Conservation (phyloP, 495 filamentous ascomycete genomes). For the Penicillium diatomitis region DNA sequence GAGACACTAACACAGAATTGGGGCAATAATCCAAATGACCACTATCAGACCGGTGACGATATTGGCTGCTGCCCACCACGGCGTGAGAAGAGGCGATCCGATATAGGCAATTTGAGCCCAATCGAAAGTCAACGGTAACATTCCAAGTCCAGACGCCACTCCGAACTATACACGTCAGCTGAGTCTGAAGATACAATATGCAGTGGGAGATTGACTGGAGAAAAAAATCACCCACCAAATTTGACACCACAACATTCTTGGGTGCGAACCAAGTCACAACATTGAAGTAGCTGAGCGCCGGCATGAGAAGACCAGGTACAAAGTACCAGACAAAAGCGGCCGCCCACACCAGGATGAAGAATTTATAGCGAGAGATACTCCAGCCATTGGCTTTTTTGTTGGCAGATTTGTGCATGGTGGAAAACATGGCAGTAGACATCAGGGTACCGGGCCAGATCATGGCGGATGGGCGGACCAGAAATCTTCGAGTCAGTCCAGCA, state of each 20-base stretch:
- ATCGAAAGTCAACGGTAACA: slow-evolving; percentile 82
- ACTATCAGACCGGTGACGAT: slow-evolving; percentile 71
- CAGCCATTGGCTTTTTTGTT: slow-evolving; percentile 77
- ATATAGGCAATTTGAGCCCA: slow-evolving; percentile 90
- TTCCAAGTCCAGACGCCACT: slow-evolving; percentile 70
- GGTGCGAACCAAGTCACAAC: slow-evolving; percentile 80
- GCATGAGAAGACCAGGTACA: slow-evolving; percentile 71
- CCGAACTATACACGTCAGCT: slow-evolving; percentile 45
- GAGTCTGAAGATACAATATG: neutral
- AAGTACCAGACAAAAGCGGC: slow-evolving; percentile 66
- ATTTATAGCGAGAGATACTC: slow-evolving; percentile 69
- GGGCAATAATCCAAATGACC: slow-evolving; percentile 76
- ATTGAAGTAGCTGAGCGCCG: slow-evolving; percentile 83
- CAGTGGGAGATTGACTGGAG: neutral
- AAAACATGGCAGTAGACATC: slow-evolving; percentile 81
- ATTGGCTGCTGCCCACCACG: slow-evolving; percentile 85
- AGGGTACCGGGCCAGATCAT: slow-evolving; percentile 78
- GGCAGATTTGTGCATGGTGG: slow-evolving; percentile 71
- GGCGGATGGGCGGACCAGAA: slow-evolving; percentile 48
- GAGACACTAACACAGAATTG: slow-evolving; percentile 43
- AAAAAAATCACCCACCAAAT: slow-evolving; percentile 7
- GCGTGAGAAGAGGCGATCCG: slow-evolving; percentile 71
- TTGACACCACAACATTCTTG: slow-evolving; percentile 57
- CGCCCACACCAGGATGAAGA: slow-evolving; percentile 64
- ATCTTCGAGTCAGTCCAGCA: slow-evolving; percentile 67